Evolutionary conservation across 805 yeast genomes (phyloP), one percentile per base, ranked within the genome.

Genomic region (Metschnikowia dekortorum): DNA sequence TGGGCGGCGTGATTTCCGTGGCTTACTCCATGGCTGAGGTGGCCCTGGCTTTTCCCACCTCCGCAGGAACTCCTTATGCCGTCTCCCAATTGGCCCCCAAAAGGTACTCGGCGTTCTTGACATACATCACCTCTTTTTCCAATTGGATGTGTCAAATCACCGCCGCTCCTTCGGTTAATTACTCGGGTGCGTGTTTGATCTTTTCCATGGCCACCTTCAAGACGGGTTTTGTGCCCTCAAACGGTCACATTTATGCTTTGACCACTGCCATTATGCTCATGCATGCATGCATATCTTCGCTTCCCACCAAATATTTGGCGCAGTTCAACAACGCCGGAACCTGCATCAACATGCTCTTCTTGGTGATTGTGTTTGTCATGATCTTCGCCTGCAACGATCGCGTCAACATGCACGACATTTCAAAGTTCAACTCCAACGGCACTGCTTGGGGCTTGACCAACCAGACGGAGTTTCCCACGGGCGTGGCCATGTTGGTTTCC

Each of bases 1-100:
- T 81, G 68, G 51, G 74, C 33, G 81, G 84, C 37, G 75, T 84
- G 47, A 69, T 78, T 46, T 71, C 76, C 4, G 87, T 84, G 42
- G 85, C 85, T 10, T 68, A 75, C 40, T 75, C 83, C 16, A 71
- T 84, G 78, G 86, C 87, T 0, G 89, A 84, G 61, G 71, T 84
- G 32, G 78, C 85, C 10, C 74, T 81, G 28, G 82, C 86, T 6
- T 80, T 80, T 68, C 89, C 89, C 37, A 83, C 86, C 7, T 73
- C 84, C 9, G 80, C 86, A 29, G 89, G 89, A 42, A 75, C 85
- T 8, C 86, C 85, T 44, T 84, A 84, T 57, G 87, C 89, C 52
- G 83, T 83, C 1, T 75, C 81, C 2, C 81, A 81, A 58, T 67
- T 83, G 54, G 78, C 87, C 3, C 87, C 87, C 11, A 78, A 77